phyloP scores from a whole-genome alignment of 108 stramenopile genomes.

The Thalassiosira profunda region DNA sequence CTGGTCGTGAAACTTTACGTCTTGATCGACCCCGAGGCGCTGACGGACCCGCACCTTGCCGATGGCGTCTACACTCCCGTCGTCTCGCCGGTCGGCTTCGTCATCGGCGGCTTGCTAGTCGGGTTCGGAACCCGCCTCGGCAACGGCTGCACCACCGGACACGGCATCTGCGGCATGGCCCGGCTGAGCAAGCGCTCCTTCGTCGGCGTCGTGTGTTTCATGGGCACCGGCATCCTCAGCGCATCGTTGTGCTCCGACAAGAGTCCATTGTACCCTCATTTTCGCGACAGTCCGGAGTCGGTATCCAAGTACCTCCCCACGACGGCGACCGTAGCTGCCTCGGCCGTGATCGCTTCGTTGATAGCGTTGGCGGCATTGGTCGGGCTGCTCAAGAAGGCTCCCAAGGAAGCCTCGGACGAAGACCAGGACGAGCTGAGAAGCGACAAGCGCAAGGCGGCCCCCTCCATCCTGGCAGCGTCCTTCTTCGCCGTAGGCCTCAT shows the following conservation, averaged over 20 bases:
- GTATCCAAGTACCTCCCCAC: constrained; percentile 14
- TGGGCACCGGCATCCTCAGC: constrained; percentile 64
- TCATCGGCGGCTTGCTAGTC: constrained; percentile 70
- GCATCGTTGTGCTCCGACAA: constrained; percentile 34
- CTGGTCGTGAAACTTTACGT: constrained; percentile 18
- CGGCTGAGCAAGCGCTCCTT: constrained; percentile 78
- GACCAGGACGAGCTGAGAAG: constrained; percentile 34
- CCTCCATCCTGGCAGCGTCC: constrained; percentile 23
- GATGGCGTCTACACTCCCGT: constrained; percentile 13
- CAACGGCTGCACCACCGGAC: constrained; percentile 82
- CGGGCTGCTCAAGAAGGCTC: constrained; percentile 11
- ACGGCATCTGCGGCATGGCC: constrained; percentile 88
- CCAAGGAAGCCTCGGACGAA: constrained; percentile 3
- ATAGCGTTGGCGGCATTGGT: constrained; percentile 10
- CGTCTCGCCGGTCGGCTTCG: constrained; percentile 45
- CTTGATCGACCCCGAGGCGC: constrained; percentile 35
- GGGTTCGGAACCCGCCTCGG: constrained; percentile 76
- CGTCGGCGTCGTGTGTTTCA: constrained; percentile 79
- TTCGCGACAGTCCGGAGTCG: constrained; percentile 8
- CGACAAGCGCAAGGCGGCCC: constrained; percentile 36
- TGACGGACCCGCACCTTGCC: constrained; percentile 24
- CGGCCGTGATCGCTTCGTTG: constrained; percentile 19
- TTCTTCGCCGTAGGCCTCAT: constrained; percentile 60
- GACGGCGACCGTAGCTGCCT: constrained; percentile 8
- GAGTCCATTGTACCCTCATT: constrained; percentile 40